These are phyloP conservation scores for Pyrenula aspistea DNA, from an alignment of 495 filamentous ascomycete species.

Conservation along the genomic window DNA sequence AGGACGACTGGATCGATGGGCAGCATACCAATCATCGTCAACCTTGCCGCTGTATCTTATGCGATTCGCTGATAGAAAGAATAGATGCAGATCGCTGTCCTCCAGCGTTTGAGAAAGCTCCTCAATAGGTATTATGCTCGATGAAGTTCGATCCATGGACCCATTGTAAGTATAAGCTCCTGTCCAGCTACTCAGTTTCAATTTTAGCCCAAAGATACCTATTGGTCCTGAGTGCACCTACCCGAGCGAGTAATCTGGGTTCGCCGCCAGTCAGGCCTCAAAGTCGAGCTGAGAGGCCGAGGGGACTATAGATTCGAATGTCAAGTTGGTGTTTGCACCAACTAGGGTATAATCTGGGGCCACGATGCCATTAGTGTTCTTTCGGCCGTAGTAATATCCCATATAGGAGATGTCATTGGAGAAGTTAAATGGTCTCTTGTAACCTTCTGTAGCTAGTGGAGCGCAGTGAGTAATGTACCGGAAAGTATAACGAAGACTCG, in stretches of 20 bases:
- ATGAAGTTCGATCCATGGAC: background rate
- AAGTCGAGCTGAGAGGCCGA: background rate
- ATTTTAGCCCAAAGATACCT: background rate
- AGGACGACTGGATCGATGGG: background rate
- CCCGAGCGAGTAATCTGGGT: background rate
- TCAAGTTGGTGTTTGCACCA: background rate
- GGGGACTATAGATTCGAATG: background rate
- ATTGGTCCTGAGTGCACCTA: background rate
- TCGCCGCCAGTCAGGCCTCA: background rate
- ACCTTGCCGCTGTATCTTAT: background rate
- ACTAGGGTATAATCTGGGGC: background rate
- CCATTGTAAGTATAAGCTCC: background rate
- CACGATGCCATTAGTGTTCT: conserved; percentile 1
- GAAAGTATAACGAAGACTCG: conserved; percentile 3
- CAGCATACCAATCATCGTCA: conserved; percentile 5
- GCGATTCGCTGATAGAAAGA: background rate
- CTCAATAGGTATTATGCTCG: background rate
- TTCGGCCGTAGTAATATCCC: conserved; percentile 2
- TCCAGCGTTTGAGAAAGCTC: background rate
- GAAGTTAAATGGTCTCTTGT: conserved; percentile 1
- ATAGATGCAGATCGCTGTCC: background rate
- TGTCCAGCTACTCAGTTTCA: background rate
- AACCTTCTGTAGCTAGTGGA: conserved; percentile 9
- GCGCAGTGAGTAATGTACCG: conserved; percentile 7
- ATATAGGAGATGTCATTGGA: conserved; percentile 2